A percentile compares a stretch with the other conserved stretches of the same genome.
Evolutionary conservation across 768 basidiomycete genomes (phyloP).

Genomic region (Rhodosporidiobolus odoratus): DNA sequence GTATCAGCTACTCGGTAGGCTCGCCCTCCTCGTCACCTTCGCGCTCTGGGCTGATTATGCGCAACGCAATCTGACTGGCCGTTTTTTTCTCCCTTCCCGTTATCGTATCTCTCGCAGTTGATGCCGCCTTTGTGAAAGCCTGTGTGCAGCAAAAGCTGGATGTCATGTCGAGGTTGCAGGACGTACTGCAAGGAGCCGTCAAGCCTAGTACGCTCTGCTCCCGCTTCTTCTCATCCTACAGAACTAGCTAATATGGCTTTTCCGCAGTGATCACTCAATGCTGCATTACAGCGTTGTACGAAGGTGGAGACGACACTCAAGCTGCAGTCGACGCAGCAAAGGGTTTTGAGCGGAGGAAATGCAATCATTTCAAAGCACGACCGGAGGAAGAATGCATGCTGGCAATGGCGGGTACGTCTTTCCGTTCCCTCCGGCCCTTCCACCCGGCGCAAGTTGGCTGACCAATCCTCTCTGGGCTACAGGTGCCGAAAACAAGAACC

Average conservation of each 20-base stretch:
- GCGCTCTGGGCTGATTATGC: no score
- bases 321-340: slow-evolving; percentile 82
- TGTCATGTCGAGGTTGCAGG: slow-evolving; percentile 65
- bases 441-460: neutral
- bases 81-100: neutral
- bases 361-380: slow-evolving; percentile 75
- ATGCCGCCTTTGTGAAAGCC: slow-evolving; percentile 72
- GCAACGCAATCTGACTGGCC: no score
- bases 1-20: slow-evolving; percentile 80
- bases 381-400: slow-evolving; percentile 74
- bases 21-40: neutral
- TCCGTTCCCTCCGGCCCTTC: neutral
- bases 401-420: slow-evolving; percentile 67
- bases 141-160: slow-evolving; percentile 68
- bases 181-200: slow-evolving; percentile 75
- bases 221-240: slow-evolving; percentile 48
- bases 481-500: slow-evolving; percentile 83
- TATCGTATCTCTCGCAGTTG: slow-evolving; percentile 55
- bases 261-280: slow-evolving; percentile 90
- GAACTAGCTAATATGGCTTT: no score
- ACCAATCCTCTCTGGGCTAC: neutral
- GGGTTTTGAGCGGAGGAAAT: slow-evolving; percentile 83
- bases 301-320: slow-evolving; percentile 55
- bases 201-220: slow-evolving; percentile 72
- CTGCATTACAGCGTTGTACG: slow-evolving; percentile 87